Conservation (phyloP, 306 rosid genomes). For the Psophocarpus tetragonolobus region DNA sequence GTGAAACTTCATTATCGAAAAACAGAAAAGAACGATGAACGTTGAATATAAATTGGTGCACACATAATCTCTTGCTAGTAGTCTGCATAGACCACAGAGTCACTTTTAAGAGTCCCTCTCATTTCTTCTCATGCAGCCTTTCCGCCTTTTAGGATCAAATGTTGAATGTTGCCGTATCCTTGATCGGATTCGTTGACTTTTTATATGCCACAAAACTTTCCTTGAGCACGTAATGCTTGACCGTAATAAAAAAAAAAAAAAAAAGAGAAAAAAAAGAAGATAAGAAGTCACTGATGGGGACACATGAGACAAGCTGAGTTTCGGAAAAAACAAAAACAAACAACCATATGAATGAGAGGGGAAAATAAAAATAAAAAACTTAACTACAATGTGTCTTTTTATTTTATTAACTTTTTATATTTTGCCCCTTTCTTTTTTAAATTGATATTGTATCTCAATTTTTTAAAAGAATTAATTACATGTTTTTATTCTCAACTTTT, state of each 20-base stretch:
- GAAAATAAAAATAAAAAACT: background rate
- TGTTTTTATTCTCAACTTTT: too few relatives aligned
- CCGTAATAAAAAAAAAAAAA: background rate
- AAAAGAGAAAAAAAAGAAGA: too few relatives aligned
- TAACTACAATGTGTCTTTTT: too few relatives aligned
- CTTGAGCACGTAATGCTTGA: background rate
- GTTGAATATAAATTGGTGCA: background rate
- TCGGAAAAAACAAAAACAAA: background rate
- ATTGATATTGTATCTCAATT: too few relatives aligned
- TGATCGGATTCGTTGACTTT: slow-evolving; percentile 27
- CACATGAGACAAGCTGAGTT: background rate
- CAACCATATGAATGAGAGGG: background rate
- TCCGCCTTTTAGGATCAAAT: slow-evolving; percentile 17
- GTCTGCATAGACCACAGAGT: background rate
- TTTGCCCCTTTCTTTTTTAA: too few relatives aligned
- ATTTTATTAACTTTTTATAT: too few relatives aligned
- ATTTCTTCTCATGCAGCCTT: slow-evolving; percentile 7
- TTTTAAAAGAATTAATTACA: too few relatives aligned
- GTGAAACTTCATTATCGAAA: background rate
- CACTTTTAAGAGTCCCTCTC: background rate
- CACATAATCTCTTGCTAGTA: background rate
- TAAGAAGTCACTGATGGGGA: slow-evolving; percentile 6
- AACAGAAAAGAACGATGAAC: background rate
- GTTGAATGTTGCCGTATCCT: background rate
- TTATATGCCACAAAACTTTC: background rate